Evolutionary conservation across 139 green algal species (phyloP).

Genomic region (Tetratostichococcus sp.): DNA sequence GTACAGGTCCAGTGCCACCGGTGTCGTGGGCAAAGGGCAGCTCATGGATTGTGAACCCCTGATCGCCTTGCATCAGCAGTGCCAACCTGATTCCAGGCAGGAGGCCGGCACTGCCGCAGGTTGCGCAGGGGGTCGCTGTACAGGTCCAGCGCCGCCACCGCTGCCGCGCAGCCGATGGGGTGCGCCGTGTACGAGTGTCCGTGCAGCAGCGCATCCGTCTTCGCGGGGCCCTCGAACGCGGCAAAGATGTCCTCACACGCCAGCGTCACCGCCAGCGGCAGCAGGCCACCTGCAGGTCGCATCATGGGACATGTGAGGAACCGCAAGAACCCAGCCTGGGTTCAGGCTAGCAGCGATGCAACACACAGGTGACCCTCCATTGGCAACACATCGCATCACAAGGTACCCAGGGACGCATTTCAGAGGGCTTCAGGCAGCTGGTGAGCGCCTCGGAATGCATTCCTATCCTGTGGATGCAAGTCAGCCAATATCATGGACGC

Average conservation of each 20-base stretch:
- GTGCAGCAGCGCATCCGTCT: conserved; percentile 88
- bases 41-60: not conserved
- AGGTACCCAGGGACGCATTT: no score
- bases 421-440: no score
- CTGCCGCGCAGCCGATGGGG: conserved; percentile 78
- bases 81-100: not conserved
- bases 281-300: conserved; percentile 46
- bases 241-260: conserved; percentile 73
- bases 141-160: conserved; percentile 60
- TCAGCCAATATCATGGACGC: no score
- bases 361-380: no score
- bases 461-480: no score
- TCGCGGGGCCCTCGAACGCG: conserved; percentile 66
- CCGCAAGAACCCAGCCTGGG: no score
- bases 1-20: no score
- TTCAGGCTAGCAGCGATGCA: no score
- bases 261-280: conserved; percentile 86
- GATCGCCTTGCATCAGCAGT: not conserved
- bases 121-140: conserved; percentile 64
- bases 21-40: not conserved
- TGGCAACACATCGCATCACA: no score
- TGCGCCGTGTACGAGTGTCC: conserved; percentile 98
- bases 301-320: not conserved
- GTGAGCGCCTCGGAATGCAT: no score
- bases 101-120: conserved; percentile 59